These are phyloP conservation scores for Choanephora cucurbitarum DNA, from an alignment of 371 early-diverging fungal genomes.

Conservation along the genomic window DNA sequence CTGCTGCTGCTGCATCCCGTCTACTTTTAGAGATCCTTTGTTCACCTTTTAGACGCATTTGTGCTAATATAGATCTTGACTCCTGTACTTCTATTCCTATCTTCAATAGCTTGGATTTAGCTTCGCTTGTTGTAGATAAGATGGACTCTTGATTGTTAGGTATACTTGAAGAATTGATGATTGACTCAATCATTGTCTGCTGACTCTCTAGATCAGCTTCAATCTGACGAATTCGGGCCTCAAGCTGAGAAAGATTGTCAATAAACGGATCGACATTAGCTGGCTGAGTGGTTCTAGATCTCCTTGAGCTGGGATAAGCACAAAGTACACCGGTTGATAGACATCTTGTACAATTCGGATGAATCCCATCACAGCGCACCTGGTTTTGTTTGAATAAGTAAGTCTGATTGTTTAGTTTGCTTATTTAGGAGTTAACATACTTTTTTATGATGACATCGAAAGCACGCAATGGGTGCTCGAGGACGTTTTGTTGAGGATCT, in stretches of 20 bases:
- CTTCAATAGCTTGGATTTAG: slow-evolving; percentile 28
- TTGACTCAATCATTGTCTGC: slow-evolving; percentile 31
- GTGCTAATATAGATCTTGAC: slow-evolving; percentile 47
- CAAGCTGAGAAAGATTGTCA: slow-evolving; percentile 45
- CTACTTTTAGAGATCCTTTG: slow-evolving; percentile 41
- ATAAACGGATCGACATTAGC: slow-evolving; percentile 51
- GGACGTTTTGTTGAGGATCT: slow-evolving; percentile 29
- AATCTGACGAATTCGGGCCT: slow-evolving; percentile 41
- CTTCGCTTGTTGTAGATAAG: not conserved
- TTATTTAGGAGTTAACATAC: slow-evolving; percentile 6
- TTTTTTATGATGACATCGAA: slow-evolving; percentile 41
- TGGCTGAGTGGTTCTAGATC: slow-evolving; percentile 47
- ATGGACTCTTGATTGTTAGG: not conserved
- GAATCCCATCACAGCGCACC: slow-evolving; percentile 50
- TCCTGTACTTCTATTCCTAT: slow-evolving; percentile 50
- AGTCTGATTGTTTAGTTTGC: not conserved
- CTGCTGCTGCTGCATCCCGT: slow-evolving; percentile 27
- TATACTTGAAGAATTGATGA: slow-evolving; percentile 8
- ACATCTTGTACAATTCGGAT: slow-evolving; percentile 48
- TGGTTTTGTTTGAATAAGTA: slow-evolving; percentile 4
- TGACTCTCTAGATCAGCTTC: slow-evolving; percentile 44
- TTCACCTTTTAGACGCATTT: slow-evolving; percentile 45
- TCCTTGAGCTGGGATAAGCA: slow-evolving; percentile 45
- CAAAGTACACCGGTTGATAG: slow-evolving; percentile 40
- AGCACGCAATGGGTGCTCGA: slow-evolving; percentile 38